Percentiles rank a stretch among this genome's conserved stretches.
Conservation (phyloP, 208 protist genomes). For the Leishmania tropica region DNA sequence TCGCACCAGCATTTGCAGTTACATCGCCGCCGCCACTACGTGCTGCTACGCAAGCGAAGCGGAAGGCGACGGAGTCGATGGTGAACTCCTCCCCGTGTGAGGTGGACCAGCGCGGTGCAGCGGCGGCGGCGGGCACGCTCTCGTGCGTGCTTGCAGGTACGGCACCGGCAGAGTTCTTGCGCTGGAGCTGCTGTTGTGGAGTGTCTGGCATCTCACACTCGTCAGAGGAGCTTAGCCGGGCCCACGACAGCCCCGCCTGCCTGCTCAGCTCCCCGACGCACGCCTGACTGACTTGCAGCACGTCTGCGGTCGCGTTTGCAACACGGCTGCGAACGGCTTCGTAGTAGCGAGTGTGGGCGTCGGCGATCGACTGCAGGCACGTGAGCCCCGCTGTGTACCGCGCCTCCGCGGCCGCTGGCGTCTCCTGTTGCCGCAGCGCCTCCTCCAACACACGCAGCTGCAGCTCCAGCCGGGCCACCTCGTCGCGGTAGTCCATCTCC, state of each 20-base stretch:
- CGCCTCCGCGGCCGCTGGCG: constrained; percentile 48
- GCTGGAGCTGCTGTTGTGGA: background rate
- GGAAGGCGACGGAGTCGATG: constrained; percentile 13
- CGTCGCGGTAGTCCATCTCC: constrained; percentile 72
- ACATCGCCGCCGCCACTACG: constrained; percentile 6
- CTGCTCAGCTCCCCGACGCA: constrained; percentile 17
- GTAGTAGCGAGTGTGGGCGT: constrained; percentile 59
- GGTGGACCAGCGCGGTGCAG: constrained; percentile 6
- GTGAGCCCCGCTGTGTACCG: constrained; percentile 63
- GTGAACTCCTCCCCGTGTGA: constrained; percentile 26
- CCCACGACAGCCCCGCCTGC: constrained; percentile 20
- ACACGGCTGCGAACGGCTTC: constrained; percentile 45
- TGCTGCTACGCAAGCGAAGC: constrained; percentile 20
- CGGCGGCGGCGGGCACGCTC: background rate
- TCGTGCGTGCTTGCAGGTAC: background rate
- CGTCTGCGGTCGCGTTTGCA: constrained; percentile 19
- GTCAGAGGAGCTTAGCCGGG: background rate
- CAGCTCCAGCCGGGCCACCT: constrained; percentile 49
- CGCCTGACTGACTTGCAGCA: constrained; percentile 17
- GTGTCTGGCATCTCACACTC: constrained; percentile 1
- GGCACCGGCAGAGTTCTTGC: background rate
- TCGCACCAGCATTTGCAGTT: background rate
- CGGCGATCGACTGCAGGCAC: constrained; percentile 63
- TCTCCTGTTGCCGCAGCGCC: constrained; percentile 50
- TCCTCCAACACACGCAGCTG: constrained; percentile 42